These are phyloP conservation scores for Polytrichum formosum DNA, from an alignment of 225 moss, liverwort and hornwort genomes.

Conservation along the genomic window DNA sequence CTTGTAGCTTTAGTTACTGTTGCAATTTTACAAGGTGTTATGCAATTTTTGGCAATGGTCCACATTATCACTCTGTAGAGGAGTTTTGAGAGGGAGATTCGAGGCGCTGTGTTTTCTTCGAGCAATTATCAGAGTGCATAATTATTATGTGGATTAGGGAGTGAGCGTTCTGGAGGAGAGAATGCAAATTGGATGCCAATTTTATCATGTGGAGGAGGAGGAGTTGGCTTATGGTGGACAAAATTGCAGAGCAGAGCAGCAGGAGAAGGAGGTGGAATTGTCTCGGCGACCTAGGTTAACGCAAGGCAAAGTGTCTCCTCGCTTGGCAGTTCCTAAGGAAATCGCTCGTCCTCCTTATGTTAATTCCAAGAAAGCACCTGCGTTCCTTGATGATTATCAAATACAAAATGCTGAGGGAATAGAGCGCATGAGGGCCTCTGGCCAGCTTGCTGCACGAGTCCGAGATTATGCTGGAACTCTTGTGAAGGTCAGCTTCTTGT, in stretches of 20 bases:
- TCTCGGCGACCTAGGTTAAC: conserved; percentile 51
- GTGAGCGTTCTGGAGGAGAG: too few relatives aligned
- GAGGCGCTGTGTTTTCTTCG: not conserved
- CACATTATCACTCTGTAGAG: not conserved
- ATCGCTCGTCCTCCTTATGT: conserved; percentile 83
- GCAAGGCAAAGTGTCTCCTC: conserved; percentile 74
- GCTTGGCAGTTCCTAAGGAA: conserved; percentile 66
- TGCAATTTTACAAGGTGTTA: not conserved
- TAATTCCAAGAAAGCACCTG: conserved; percentile 58
- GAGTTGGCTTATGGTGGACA: too few relatives aligned
- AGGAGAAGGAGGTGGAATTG: conserved; percentile 41
- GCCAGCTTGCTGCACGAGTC: conserved; percentile 77
- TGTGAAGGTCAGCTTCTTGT: conserved; percentile 63
- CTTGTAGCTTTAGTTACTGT: not conserved
- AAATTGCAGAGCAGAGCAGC: conserved; percentile 56
- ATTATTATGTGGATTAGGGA: too few relatives aligned
- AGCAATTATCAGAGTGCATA: too few relatives aligned
- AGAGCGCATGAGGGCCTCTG: conserved; percentile 74
- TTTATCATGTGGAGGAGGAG: too few relatives aligned
- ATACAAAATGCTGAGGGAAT: conserved; percentile 80
- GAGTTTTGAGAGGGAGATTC: not conserved
- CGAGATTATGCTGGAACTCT: conserved; percentile 83
- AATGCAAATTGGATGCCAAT: too few relatives aligned
- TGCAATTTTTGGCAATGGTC: not conserved
- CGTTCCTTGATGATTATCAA: conserved; percentile 70